phyloP scores from a whole-genome alignment of 2,329 filamentous ascomycete genomes.

The Hysterium pulicare region DNA sequence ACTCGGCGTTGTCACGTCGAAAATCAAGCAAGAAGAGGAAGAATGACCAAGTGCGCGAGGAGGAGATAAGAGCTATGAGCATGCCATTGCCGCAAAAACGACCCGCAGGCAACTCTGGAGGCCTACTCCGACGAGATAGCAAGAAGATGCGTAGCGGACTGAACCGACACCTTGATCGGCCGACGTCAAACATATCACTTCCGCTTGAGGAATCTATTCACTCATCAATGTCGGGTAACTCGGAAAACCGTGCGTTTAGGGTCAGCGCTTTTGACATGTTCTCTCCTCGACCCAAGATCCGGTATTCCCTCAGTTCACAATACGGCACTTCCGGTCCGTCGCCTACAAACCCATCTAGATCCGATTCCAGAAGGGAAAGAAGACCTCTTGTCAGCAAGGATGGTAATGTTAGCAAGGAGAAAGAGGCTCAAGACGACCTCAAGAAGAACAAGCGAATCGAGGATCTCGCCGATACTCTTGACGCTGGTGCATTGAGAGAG shows the following conservation, averaged over 20 bases:
- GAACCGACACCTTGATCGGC: constrained; percentile 57
- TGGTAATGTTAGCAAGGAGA: constrained; percentile 53
- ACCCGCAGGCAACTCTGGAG: constrained; percentile 57
- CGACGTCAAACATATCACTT: constrained; percentile 70
- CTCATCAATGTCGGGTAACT: constrained; percentile 71
- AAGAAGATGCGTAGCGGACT: constrained; percentile 60
- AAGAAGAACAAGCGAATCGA: constrained; percentile 62
- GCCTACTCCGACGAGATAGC: constrained; percentile 62
- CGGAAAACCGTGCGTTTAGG: constrained; percentile 73
- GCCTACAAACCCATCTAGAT: constrained; percentile 46
- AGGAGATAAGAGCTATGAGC: constrained; percentile 84
- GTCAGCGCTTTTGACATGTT: constrained; percentile 78
- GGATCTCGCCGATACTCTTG: constrained; percentile 76
- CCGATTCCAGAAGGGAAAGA: constrained; percentile 50
- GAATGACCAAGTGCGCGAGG: constrained; percentile 74
- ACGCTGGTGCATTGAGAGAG: constrained; percentile 78
- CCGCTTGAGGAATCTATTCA: constrained; percentile 70
- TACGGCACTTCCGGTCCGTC: constrained; percentile 35
- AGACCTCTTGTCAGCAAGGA: constrained; percentile 48
- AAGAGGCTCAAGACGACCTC: constrained; percentile 43
- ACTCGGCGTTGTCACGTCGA: constrained; percentile 57
- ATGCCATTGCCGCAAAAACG: constrained; percentile 63
- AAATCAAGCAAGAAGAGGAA: constrained; percentile 72
- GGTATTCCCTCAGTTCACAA: constrained; percentile 63
- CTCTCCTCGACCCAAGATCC: constrained; percentile 78